Evolutionary conservation across 768 basidiomycete species (phyloP).

Genomic region (Serendipita vermifera): DNA sequence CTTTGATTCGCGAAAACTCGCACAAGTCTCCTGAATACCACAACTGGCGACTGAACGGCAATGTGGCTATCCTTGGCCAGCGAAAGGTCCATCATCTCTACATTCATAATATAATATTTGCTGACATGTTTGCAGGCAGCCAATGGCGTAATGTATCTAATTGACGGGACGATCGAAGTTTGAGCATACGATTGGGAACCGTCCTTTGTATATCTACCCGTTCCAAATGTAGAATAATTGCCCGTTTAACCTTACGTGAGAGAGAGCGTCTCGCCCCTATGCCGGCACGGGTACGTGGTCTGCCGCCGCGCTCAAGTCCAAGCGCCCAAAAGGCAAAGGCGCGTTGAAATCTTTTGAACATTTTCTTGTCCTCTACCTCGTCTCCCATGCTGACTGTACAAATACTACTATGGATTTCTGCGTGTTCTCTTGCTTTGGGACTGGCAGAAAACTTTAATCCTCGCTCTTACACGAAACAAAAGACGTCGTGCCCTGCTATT

Average conservation of each 20-base stretch:
- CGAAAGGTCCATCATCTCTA: constrained; percentile 40
- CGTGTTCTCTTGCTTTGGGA: too few relatives aligned
- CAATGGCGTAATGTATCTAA: constrained; percentile 47
- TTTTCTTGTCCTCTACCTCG: too few relatives aligned
- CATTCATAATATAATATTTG: not conserved
- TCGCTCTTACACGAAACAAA: constrained; percentile 6
- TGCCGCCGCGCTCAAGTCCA: too few relatives aligned
- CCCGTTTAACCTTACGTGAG: not conserved
- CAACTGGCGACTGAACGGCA: constrained; percentile 32
- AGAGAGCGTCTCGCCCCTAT: not conserved
- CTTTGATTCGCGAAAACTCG: constrained; percentile 28
- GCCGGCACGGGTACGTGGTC: not conserved
- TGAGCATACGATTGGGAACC: not conserved
- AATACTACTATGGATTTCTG: not conserved
- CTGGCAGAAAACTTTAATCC: constrained; percentile 11
- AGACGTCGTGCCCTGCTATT: constrained; percentile 10
- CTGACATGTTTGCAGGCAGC: constrained; percentile 26
- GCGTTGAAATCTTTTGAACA: too few relatives aligned
- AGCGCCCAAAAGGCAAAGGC: too few relatives aligned
- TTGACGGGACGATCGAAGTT: constrained; percentile 37
- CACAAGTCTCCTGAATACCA: not conserved
- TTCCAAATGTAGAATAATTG: not conserved
- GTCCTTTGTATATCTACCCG: not conserved
- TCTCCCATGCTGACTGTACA: too few relatives aligned
- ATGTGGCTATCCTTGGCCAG: constrained; percentile 41